Evolutionary conservation across 768 basidiomycete genomes (phyloP).

Genomic region (Lactifluus piperatus): DNA sequence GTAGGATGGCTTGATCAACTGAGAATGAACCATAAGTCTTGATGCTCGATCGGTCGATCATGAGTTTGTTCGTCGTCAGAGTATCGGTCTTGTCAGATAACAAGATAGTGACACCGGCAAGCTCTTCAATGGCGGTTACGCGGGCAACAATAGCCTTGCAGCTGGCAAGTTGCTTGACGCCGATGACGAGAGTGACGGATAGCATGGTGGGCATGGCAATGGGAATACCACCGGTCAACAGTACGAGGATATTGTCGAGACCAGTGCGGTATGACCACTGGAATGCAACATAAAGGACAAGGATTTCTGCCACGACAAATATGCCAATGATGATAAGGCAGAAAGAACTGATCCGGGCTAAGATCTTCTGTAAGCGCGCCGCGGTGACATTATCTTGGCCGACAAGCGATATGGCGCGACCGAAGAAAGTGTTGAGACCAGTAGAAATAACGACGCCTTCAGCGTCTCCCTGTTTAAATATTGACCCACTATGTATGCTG

Average conservation of each 20-base stretch:
- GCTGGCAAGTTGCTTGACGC: slow-evolving; percentile 97
- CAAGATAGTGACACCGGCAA: slow-evolving; percentile 96
- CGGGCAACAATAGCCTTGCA: slow-evolving; percentile 99
- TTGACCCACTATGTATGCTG: slow-evolving; percentile 64
- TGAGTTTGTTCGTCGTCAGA: slow-evolving; percentile 98
- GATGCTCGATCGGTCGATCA: slow-evolving; percentile 89
- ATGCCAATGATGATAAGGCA: slow-evolving; percentile 95
- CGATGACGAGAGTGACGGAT: no score
- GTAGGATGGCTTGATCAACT: slow-evolving; percentile 84
- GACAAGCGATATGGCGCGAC: slow-evolving; percentile 94
- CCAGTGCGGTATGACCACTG: slow-evolving; percentile 79
- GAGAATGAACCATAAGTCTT: no score
- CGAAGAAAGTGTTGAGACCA: slow-evolving; percentile 97
- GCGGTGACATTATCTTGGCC: slow-evolving; percentile 97
- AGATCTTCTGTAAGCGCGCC: slow-evolving; percentile 98
- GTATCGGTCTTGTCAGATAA: slow-evolving; percentile 99
- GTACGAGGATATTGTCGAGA: no score
- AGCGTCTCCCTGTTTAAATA: slow-evolving; percentile 99
- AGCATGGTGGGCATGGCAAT: no score
- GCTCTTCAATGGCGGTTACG: slow-evolving; percentile 97
- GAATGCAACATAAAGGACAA: slow-evolving; percentile 91
- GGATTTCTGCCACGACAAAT: slow-evolving; percentile 90
- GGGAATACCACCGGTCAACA: no score
- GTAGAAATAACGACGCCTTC: no score
- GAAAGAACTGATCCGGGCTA: slow-evolving; percentile 95